Evolutionary conservation across 2,329 filamentous ascomycete genomes (phyloP).

Genomic region (Cercospora sesami): DNA sequence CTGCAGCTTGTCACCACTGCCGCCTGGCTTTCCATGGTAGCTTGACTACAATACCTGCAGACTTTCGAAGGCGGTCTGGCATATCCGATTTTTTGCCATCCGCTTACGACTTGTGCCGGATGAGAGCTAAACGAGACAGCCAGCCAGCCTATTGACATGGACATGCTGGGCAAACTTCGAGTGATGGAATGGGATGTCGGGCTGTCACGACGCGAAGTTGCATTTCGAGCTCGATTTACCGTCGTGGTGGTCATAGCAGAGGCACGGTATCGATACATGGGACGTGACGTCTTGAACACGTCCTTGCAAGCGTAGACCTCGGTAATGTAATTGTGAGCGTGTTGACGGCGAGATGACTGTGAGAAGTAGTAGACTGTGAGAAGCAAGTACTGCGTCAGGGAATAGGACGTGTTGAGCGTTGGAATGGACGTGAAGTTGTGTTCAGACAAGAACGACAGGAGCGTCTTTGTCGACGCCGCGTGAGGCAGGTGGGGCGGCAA

Average conservation of each 20-base stretch:
- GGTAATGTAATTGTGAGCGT: background rate
- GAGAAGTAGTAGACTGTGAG: no score
- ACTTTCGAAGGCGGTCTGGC: background rate
- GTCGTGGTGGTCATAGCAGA: background rate
- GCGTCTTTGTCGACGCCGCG: background rate
- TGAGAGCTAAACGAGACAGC: background rate
- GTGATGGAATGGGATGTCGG: background rate
- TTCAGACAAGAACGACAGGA: background rate
- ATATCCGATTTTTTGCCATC: slow-evolving; percentile 5
- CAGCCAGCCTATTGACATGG: background rate
- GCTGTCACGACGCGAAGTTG: background rate
- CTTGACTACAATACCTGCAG: background rate
- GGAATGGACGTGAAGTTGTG: background rate
- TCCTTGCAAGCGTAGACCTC: background rate
- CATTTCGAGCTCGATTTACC: background rate
- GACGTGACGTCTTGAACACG: slow-evolving; percentile 2
- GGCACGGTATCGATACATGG: background rate
- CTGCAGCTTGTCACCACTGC: background rate
- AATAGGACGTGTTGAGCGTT: background rate
- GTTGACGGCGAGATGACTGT: background rate
- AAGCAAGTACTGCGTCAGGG: background rate
- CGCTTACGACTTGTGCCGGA: background rate
- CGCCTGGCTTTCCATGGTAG: background rate
- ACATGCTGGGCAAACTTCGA: background rate
- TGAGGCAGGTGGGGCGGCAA: background rate